Percentiles rank a stretch among this genome's conserved stretches.
phyloP scores from a whole-genome alignment of 169 alveolate species.

The Eimeria necatrix region DNA sequence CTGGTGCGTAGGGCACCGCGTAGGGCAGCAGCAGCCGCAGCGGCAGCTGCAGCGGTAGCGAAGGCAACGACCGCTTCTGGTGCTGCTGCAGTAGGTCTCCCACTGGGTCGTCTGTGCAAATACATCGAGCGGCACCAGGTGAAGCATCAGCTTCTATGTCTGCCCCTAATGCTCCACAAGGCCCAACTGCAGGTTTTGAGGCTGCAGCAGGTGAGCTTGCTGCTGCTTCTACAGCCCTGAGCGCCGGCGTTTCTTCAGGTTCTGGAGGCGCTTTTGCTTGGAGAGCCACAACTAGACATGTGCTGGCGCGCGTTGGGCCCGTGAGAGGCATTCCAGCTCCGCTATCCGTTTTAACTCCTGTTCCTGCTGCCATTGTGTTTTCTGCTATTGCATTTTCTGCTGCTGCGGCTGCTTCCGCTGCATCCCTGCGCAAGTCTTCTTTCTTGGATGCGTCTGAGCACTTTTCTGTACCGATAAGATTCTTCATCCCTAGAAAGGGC shows the following conservation, averaged over 20 bases:
- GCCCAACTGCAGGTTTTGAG: not conserved
- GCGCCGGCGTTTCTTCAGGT: no score
- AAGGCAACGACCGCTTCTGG: conserved; percentile 14
- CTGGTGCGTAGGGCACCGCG: not conserved
- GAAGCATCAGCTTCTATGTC: no score
- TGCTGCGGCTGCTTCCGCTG: not conserved
- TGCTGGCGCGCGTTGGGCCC: not conserved
- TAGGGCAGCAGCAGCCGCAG: conserved; percentile 18
- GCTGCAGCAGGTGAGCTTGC: not conserved
- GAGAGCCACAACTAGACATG: not conserved
- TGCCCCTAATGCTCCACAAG: not conserved
- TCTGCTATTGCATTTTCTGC: not conserved
- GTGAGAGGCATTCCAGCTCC: not conserved
- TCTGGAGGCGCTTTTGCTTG: not conserved
- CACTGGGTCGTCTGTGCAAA: conserved; percentile 2
- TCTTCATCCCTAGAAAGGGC: no score
- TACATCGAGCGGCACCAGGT: conserved; percentile 18
- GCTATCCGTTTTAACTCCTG: not conserved
- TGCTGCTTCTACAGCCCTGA: not conserved
- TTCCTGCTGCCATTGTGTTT: not conserved
- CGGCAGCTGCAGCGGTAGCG: conserved; percentile 33
- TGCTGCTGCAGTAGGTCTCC: conserved; percentile 8
- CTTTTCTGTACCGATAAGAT: no score
- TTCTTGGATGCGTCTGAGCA: not conserved
- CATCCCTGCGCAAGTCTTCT: not conserved